These are phyloP conservation scores for Passalora sequoiae DNA, from an alignment of 2,329 filamentous ascomycete species.

Conservation along the genomic window DNA sequence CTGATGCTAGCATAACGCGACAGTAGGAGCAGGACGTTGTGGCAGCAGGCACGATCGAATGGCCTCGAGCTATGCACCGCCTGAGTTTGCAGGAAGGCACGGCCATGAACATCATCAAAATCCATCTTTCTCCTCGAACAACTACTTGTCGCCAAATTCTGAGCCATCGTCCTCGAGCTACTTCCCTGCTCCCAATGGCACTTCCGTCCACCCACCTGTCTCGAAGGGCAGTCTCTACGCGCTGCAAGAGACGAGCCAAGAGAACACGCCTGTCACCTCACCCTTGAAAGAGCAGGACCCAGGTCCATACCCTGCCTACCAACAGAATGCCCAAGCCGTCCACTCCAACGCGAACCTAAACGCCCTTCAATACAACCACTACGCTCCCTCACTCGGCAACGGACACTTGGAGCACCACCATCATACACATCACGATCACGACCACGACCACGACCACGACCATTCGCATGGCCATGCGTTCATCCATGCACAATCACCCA, in stretches of 20 bases:
- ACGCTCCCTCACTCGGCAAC: too few species aligned
- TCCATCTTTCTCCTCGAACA: neutral
- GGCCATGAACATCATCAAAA: constrained; percentile 4
- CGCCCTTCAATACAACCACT: constrained; percentile 8
- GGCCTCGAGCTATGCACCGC: constrained; percentile 45
- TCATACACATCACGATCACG: constrained; percentile 13
- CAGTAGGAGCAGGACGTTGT: too few species aligned
- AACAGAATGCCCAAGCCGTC: constrained; percentile 22
- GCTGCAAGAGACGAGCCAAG: constrained; percentile 28
- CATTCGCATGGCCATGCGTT: constrained; percentile 21
- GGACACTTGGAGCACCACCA: constrained; percentile 6
- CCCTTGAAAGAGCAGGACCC: constrained; percentile 15
- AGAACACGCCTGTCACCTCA: constrained; percentile 27
- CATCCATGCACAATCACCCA: constrained; percentile 16
- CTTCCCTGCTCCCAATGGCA: constrained; percentile 6
- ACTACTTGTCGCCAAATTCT: neutral
- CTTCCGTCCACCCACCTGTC: constrained; percentile 17
- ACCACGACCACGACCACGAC: constrained; percentile 25
- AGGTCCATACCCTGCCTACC: constrained; percentile 5
- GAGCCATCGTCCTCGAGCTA: neutral
- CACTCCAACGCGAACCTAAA: constrained; percentile 17
- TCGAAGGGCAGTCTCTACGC: constrained; percentile 26
- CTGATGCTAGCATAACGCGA: too few species aligned
- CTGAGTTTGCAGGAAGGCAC: constrained; percentile 25
- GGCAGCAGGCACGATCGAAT: too few species aligned